Percentiles rank a stretch among this genome's conserved stretches.
Conservation (phyloP, 176 grass and related monocot genomes). For the Zea luxurians region DNA sequence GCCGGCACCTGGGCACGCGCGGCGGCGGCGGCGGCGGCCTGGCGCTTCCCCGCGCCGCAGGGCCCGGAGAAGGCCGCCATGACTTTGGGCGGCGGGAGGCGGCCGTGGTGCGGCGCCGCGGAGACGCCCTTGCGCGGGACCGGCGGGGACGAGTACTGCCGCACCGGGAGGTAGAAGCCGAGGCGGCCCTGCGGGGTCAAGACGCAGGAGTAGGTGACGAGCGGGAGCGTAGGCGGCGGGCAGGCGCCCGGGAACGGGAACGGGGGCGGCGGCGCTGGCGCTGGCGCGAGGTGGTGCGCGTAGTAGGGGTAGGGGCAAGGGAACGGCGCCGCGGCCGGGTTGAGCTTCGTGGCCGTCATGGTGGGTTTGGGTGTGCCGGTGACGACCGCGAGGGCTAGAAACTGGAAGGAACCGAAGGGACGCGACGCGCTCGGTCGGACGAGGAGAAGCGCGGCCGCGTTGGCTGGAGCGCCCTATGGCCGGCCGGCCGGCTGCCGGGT, state of each 20-base stretch:
- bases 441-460: constrained; percentile 11
- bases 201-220: constrained; percentile 14
- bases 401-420: not conserved
- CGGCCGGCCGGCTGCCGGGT: not conserved
- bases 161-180: not conserved
- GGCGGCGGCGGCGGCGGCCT: not conserved
- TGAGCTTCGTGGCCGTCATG: constrained; percentile 44
- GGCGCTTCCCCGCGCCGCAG: not conserved
- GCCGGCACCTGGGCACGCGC: not conserved
- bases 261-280: constrained; percentile 3
- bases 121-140: not conserved
- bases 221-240: not conserved
- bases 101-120: not conserved
- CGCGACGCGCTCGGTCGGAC: not conserved
- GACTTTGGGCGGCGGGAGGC: constrained; percentile 23
- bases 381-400: not conserved
- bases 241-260: constrained; percentile 3
- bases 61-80: not conserved
- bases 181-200: not conserved
- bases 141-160: not conserved
- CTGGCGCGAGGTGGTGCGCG: not conserved
- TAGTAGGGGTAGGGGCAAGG: not conserved
- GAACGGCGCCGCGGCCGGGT: constrained; percentile 48
- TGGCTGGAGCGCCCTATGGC: not conserved
- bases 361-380: not conserved